Percentiles rank a stretch among this genome's conserved stretches.
phyloP scores from a whole-genome alignment of 2,329 filamentous ascomycete species.

The Pseudogymnoascus destructans region DNA sequence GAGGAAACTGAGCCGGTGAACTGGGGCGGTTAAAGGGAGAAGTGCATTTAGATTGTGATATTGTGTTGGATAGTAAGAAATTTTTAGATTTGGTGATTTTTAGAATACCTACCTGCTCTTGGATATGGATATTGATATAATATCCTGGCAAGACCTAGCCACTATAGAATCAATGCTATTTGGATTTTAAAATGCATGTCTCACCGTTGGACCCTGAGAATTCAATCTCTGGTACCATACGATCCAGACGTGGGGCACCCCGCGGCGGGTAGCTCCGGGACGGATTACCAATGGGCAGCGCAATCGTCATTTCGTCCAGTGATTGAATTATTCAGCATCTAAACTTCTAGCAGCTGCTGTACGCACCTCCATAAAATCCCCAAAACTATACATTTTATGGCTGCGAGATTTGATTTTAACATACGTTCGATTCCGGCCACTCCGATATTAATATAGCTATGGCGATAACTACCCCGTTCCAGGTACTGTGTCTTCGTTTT shows the following conservation, averaged over 20 bases:
- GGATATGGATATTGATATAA: not conserved
- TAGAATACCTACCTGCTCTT: not conserved
- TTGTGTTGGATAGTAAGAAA: not conserved
- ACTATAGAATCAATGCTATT: not conserved
- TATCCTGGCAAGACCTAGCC: not conserved
- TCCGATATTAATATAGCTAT: constrained; percentile 16
- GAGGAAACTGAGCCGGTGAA: constrained; percentile 32
- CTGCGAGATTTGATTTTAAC: not conserved
- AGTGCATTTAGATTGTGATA: not conserved
- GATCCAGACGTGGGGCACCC: not conserved
- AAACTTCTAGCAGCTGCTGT: not conserved
- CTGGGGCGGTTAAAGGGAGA: not conserved
- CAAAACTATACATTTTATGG: not conserved
- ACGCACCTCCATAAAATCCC: not conserved
- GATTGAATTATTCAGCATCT: constrained; percentile 10
- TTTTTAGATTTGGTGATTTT: not conserved
- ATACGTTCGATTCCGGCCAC: not conserved
- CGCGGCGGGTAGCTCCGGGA: constrained; percentile 4
- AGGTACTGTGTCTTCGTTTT: constrained; percentile 19
- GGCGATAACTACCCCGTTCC: constrained; percentile 26
- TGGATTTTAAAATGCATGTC: not conserved
- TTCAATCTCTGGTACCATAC: not conserved
- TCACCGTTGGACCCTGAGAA: not conserved
- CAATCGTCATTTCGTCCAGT: constrained; percentile 3
- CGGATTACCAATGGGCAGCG: constrained; percentile 1